Evolutionary conservation across 108 stramenopile genomes (phyloP), one percentile per base, ranked within the genome.

Genomic region (Nitzschia sp.): DNA sequence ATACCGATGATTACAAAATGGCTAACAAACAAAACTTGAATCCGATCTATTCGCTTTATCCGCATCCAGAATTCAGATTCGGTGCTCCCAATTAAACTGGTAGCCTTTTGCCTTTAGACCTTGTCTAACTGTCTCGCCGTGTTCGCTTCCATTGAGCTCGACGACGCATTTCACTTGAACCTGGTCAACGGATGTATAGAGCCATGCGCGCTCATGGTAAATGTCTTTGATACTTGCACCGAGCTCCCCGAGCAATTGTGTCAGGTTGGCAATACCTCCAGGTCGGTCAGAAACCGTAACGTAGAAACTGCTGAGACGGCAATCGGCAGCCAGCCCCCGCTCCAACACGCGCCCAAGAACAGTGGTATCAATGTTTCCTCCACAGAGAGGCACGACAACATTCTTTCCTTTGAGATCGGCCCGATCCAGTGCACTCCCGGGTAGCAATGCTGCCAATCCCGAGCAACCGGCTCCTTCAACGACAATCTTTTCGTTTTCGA

Each of bases 141-240:
- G 94, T 21, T 95, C 91, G 8, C 62, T 84, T 18, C 91, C 94
- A 64, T 91, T 82, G 32, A 95, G 60, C 66, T 95, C 94, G 24
- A 95, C 83, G 27, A 95, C 91, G 53, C 85, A 88, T 71, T 96
- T 94, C 32, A 97, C 93, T 38, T 94, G 86, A 21, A 98, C 98
- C 58, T 92, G 89, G 66, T 96, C 94, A 28, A 97, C 93, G 61
- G 79, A 82, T 24, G 86, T 69, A 67, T 97, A 85, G 31, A 98
- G 85, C 91, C 97, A 98, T n/a, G 96, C 95, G 24, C 98, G 85
- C 82, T 98, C 96, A 79, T 98, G 98, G 79, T 95, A 97, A 56
- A 97, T 97, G 64, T 98, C 98, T 64, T 95, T 93, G 56, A 98
- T 95, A 57, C 79, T 81, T 13, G 92, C 98, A 23, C 93, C 94